Conservation (phyloP, 2,329 filamentous ascomycete species). For the Rachicladosporium sp. region DNA sequence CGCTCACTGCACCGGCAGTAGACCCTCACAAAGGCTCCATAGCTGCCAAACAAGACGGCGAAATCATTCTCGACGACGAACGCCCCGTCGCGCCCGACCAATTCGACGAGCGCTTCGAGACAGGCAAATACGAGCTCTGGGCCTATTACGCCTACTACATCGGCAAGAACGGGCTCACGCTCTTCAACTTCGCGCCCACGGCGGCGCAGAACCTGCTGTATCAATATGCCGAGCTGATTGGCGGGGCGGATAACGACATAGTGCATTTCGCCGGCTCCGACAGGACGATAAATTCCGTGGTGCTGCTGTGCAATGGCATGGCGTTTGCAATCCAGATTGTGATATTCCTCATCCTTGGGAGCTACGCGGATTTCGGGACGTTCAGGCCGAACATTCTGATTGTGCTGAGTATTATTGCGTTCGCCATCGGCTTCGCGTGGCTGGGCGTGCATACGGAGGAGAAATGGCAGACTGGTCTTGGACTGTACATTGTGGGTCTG, state of each 20-base stretch:
- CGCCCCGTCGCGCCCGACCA: constrained; percentile 40
- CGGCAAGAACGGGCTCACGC: constrained; percentile 44
- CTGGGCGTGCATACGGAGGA: constrained; percentile 48
- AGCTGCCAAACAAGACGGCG: too few relatives aligned
- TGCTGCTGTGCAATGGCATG: constrained; percentile 54
- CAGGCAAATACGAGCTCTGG: constrained; percentile 42
- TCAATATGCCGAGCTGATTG: constrained; percentile 40
- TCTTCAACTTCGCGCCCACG: constrained; percentile 54
- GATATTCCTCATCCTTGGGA: constrained; percentile 41
- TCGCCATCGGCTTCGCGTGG: constrained; percentile 54
- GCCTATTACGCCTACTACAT: constrained; percentile 44
- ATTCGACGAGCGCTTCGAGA: constrained; percentile 41
- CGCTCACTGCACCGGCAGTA: too few relatives aligned
- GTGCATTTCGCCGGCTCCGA: constrained; percentile 44
- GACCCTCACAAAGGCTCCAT: too few relatives aligned
- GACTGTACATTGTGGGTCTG: constrained; percentile 53
- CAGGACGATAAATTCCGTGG: constrained; percentile 52
- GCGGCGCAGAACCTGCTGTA: constrained; percentile 53
- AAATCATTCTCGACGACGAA: background rate
- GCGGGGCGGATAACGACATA: constrained; percentile 32
- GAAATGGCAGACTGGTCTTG: constrained; percentile 49
- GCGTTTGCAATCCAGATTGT: constrained; percentile 55
- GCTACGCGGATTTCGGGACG: constrained; percentile 51
- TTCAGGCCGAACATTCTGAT: constrained; percentile 53
- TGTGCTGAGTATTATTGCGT: constrained; percentile 48